Evolutionary conservation across 441 rosid genomes (phyloP).

Genomic region (Macaranga tanarius): DNA sequence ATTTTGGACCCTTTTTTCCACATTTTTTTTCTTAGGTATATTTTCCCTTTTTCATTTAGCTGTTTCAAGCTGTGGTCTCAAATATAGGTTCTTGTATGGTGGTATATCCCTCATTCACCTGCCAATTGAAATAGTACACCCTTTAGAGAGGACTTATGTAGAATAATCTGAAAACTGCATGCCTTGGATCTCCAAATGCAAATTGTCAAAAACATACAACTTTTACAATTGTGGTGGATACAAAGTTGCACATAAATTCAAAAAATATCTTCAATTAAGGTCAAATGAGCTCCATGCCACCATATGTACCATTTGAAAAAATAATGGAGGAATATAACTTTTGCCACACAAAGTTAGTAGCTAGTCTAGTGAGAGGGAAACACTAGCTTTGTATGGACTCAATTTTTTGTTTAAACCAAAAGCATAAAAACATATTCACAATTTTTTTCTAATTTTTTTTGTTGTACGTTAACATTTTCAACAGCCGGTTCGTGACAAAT

Average conservation of each 20-base stretch:
- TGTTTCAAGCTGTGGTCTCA: background rate
- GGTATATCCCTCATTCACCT: background rate
- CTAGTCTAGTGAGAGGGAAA: background rate
- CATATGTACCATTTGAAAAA: background rate
- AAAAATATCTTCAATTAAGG: background rate
- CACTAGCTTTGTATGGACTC: background rate
- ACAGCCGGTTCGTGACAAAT: background rate
- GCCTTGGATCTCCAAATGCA: slow-evolving; percentile 9
- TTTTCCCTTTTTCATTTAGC: too few species aligned
- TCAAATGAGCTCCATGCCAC: background rate
- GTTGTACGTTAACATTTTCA: background rate
- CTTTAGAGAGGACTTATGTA: background rate
- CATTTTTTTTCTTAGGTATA: too few species aligned
- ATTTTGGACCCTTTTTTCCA: too few species aligned
- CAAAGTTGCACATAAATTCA: background rate
- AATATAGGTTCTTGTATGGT: background rate
- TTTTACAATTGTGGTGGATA: background rate
- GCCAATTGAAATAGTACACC: background rate
- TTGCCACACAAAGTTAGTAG: background rate
- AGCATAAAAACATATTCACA: too few species aligned
- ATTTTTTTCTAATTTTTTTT: too few species aligned
- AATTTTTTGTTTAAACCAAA: background rate
- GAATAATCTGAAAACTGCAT: background rate
- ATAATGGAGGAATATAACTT: background rate
- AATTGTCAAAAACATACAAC: background rate